phyloP scores from a whole-genome alignment of 2,329 filamentous ascomycete genomes.

The Scedosporium dehoogii region DNA sequence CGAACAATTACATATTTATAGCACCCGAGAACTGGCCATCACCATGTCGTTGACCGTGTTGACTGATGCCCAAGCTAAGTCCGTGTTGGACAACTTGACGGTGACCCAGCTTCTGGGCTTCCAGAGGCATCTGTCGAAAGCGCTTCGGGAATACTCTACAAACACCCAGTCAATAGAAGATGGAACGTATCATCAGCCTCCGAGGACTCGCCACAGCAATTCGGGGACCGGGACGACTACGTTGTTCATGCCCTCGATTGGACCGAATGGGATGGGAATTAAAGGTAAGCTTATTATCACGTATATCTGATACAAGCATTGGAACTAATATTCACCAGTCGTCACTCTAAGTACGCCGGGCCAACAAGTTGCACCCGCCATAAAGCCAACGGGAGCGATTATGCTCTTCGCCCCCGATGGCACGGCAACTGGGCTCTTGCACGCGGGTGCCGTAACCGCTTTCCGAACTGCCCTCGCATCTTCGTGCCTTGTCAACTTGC shows the following conservation, averaged over 20 bases:
- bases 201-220: constrained; percentile 38
- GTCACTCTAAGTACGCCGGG: constrained; percentile 47
- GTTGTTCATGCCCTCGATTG: constrained; percentile 65
- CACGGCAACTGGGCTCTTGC: constrained; percentile 55
- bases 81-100: constrained; percentile 42
- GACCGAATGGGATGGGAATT: constrained; percentile 53
- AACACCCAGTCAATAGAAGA: constrained; percentile 33
- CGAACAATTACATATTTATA: no score
- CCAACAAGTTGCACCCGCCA: constrained; percentile 19
- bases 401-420: constrained; percentile 58
- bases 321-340: constrained; percentile 29
- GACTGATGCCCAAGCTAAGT: constrained; percentile 44
- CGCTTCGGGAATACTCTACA: constrained; percentile 54
- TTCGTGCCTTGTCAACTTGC: constrained; percentile 53
- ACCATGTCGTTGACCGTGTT: constrained; percentile 50
- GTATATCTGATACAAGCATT: background rate
- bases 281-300: constrained; percentile 39
- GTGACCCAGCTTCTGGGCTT: constrained; percentile 43
- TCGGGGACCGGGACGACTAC: constrained; percentile 45
- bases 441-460: constrained; percentile 65
- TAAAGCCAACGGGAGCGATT: constrained; percentile 53
- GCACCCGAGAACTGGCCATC: background rate
- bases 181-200: constrained; percentile 44
- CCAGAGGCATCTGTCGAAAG: constrained; percentile 34
- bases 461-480: constrained; percentile 71